These are phyloP conservation scores for Fusarium sp. DNA, from an alignment of 2,329 filamentous ascomycete species.

Conservation along the genomic window DNA sequence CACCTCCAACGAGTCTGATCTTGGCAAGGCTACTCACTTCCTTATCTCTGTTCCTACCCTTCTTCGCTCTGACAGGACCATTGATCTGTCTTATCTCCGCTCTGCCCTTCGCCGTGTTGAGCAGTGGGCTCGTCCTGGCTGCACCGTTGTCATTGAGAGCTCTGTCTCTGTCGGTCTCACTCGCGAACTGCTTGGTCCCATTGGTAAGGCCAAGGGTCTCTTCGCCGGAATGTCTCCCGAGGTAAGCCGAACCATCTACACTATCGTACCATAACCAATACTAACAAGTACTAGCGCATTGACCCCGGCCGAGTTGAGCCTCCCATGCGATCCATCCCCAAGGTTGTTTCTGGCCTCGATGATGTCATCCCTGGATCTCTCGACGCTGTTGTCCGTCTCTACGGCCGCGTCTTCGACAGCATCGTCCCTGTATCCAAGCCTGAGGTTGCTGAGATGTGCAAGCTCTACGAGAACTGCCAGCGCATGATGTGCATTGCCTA, in stretches of 20 bases:
- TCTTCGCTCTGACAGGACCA: constrained; percentile 54
- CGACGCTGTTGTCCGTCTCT: constrained; percentile 53
- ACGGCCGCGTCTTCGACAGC: constrained; percentile 55
- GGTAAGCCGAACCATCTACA: constrained; percentile 1
- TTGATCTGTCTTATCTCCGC: constrained; percentile 58
- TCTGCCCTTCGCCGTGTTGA: constrained; percentile 54
- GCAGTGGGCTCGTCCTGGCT: constrained; percentile 52
- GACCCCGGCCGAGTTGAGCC: constrained; percentile 59
- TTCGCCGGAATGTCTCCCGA: constrained; percentile 60
- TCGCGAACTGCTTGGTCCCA: constrained; percentile 57
- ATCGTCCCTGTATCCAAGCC: constrained; percentile 60
- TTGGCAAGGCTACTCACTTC: constrained; percentile 58
- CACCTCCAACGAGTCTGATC: constrained; percentile 49
- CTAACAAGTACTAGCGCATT: constrained; percentile 51
- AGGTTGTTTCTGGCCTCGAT: constrained; percentile 62
- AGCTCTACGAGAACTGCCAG: constrained; percentile 67
- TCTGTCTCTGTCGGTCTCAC: constrained; percentile 65
- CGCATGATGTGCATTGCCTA: constrained; percentile 63
- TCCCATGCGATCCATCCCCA: constrained; percentile 57
- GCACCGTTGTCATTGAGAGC: constrained; percentile 61
- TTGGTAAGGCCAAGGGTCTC: constrained; percentile 53
- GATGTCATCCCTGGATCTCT: constrained; percentile 56
- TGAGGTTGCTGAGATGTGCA: constrained; percentile 66
- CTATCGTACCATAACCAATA: rapidly evolving
- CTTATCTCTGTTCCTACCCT: constrained; percentile 64